phyloP scores from a whole-genome alignment of 768 basidiomycete species.

The Lanmaoa rubissima region DNA sequence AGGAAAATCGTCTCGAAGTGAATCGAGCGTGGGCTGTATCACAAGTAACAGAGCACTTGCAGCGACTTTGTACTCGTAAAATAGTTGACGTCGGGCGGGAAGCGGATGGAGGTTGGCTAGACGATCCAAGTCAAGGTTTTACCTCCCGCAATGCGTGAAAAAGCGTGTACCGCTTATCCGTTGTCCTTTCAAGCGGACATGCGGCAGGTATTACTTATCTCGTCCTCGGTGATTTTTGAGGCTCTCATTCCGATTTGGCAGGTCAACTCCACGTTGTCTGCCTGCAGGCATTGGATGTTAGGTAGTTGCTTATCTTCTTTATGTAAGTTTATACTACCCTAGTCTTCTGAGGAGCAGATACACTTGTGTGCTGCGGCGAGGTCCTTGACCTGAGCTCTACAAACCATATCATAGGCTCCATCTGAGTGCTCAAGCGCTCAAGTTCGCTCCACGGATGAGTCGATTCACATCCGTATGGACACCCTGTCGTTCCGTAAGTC shows the following conservation, averaged over 20 bases:
- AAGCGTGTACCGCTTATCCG: conserved; percentile 56
- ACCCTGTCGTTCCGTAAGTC: conserved; percentile 12
- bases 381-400: neutral
- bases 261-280: conserved; percentile 64
- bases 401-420: neutral
- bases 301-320: conserved; percentile 40
- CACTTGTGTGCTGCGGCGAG: neutral
- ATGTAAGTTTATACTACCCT: conserved; percentile 36
- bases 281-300: conserved; percentile 65
- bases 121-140: conserved; percentile 38
- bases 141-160: conserved; percentile 44
- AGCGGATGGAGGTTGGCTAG: conserved; percentile 20
- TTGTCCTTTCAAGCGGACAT: conserved; percentile 37
- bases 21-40: conserved; percentile 46
- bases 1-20: conserved; percentile 49
- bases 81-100: conserved; percentile 23
- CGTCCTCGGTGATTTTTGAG: conserved; percentile 39
- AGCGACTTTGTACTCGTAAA: conserved; percentile 29
- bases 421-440: neutral
- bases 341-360: conserved; percentile 7
- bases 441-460: neutral
- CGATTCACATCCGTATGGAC: neutral
- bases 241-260: conserved; percentile 49
- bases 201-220: conserved; percentile 32
- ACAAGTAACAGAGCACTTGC: conserved; percentile 25